phyloP scores from a whole-genome alignment of 148 eudicot species.

The Rhododendron molle region DNA sequence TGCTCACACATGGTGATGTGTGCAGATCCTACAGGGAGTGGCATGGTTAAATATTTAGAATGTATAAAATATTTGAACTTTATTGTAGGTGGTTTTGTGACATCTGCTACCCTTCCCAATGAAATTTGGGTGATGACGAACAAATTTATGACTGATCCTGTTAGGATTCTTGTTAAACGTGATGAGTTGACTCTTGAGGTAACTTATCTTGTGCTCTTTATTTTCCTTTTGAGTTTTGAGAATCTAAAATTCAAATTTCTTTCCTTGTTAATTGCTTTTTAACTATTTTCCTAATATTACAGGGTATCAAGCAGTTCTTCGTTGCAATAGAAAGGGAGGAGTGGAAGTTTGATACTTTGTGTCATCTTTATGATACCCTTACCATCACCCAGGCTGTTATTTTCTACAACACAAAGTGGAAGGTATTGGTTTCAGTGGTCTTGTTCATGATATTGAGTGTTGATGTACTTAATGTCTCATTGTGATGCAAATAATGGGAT shows the following conservation, averaged over 20 bases:
- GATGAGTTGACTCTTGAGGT: conserved; percentile 98
- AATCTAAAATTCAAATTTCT: not conserved
- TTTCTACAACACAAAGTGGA: conserved; percentile 89
- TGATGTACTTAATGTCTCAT: not conserved
- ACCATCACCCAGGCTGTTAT: conserved; percentile 97
- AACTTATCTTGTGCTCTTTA: conserved; percentile 8
- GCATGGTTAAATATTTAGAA: not conserved
- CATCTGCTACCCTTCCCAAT: conserved; percentile 95
- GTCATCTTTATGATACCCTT: conserved; percentile 96
- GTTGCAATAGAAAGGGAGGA: conserved; percentile 95
- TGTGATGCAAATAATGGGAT: not conserved
- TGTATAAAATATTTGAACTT: not conserved
- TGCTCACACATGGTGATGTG: not conserved
- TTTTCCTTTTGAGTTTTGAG: not conserved
- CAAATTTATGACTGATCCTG: conserved; percentile 97
- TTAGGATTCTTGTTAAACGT: conserved; percentile 91
- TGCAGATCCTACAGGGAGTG: not conserved
- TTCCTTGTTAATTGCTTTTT: not conserved
- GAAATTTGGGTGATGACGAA: conserved; percentile 91
- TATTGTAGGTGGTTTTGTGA: conserved; percentile 68
- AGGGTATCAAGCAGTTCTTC: conserved; percentile 97
- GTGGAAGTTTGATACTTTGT: conserved; percentile 94
- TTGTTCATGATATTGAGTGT: not conserved
- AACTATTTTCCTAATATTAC: conserved; percentile 12
- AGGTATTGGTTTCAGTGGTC: conserved; percentile 37